These are phyloP conservation scores for Ceratocystis eucalypticola DNA, from an alignment of 2,329 filamentous ascomycete species.

Conservation along the genomic window DNA sequence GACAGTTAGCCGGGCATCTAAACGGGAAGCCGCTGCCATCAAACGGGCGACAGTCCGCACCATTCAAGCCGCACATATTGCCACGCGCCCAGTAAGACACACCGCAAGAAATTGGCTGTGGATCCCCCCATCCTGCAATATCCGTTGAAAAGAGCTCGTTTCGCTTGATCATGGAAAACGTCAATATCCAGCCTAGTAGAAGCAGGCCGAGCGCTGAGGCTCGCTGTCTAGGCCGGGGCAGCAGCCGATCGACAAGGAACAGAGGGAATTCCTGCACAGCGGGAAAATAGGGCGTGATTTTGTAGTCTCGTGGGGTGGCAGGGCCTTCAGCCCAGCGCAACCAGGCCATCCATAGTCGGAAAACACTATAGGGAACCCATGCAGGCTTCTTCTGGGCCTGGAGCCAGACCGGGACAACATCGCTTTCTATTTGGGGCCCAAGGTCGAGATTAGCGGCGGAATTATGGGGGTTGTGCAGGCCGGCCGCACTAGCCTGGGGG, in stretches of 20 bases:
- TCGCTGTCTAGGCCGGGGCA: conserved; percentile 47
- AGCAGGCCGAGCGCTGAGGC: conserved; percentile 45
- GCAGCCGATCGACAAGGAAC: conserved; percentile 45
- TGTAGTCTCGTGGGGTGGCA: conserved; percentile 35
- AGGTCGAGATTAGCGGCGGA: conserved; percentile 19
- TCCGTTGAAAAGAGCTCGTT: conserved; percentile 45
- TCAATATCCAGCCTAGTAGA: conserved; percentile 53
- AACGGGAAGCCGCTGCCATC: conserved; percentile 57
- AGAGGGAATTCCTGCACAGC: conserved; percentile 54
- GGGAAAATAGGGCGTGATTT: conserved; percentile 50
- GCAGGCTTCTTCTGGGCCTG: conserved; percentile 44
- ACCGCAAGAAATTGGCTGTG: conserved; percentile 52
- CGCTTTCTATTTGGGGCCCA: conserved; percentile 7
- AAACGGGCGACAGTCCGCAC: conserved; percentile 63
- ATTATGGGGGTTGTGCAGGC: conserved; percentile 27
- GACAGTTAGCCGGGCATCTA: conserved; percentile 60
- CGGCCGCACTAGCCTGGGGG: conserved; percentile 22
- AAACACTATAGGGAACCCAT: conserved; percentile 46
- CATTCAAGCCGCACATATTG: conserved; percentile 62
- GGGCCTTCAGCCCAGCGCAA: conserved; percentile 44
- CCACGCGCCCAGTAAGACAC: conserved; percentile 56
- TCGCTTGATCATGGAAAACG: conserved; percentile 55
- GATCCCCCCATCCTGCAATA: conserved; percentile 53
- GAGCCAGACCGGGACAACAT: conserved; percentile 28
- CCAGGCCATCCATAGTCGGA: conserved; percentile 32